Evolutionary conservation across 2,329 filamentous ascomycete genomes (phyloP).

Genomic region (Mollisiaceae sp.): DNA sequence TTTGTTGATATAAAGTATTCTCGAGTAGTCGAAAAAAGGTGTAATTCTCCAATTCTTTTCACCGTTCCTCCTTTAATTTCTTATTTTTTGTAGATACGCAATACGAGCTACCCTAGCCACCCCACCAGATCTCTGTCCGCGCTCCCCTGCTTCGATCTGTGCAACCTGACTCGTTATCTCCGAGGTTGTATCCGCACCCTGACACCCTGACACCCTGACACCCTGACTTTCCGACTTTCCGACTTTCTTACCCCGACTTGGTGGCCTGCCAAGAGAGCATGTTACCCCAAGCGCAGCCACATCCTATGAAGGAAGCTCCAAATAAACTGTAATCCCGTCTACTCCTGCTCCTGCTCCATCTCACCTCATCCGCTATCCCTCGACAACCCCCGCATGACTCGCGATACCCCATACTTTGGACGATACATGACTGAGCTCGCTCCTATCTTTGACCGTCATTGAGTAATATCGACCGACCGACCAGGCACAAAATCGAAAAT

Average conservation of each 20-base stretch:
- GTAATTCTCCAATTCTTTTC: no score
- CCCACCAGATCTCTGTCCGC: background rate
- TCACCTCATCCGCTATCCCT: background rate
- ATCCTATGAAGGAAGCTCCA: background rate
- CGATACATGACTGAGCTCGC: conserved; percentile 26
- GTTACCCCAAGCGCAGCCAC: background rate
- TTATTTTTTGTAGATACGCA: no score
- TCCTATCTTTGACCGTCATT: conserved; percentile 1
- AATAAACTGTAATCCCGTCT: background rate
- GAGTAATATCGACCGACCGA: background rate
- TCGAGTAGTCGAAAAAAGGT: no score
- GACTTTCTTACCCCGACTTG: background rate
- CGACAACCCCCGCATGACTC: conserved; percentile 24
- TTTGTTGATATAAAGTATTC: no score
- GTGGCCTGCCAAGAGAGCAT: background rate
- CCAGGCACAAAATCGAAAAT: background rate
- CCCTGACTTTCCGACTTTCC: no score
- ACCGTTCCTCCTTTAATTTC: background rate
- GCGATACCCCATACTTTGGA: conserved; percentile 13
- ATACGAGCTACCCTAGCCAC: background rate
- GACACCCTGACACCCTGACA: no score
- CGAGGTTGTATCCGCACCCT: background rate
- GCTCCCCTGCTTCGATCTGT: background rate
- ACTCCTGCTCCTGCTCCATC: background rate
- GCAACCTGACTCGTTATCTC: background rate